phyloP scores from a whole-genome alignment of 2,329 filamentous ascomycete species.

The Grosmannia penicillata region DNA sequence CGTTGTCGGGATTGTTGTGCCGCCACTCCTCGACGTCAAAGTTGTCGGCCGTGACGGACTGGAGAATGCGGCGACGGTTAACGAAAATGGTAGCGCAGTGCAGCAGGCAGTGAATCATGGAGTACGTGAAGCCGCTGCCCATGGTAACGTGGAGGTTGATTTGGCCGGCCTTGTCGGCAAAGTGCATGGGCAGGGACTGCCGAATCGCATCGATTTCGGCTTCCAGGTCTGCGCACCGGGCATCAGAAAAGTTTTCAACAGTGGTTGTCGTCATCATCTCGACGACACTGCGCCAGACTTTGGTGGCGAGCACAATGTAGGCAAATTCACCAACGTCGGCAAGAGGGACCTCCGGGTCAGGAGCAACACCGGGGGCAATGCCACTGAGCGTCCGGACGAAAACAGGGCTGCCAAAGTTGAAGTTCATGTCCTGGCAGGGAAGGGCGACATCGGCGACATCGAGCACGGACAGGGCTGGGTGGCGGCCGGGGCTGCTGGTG shows the following conservation, averaged over 20 bases:
- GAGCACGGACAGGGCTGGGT: conserved; percentile 37
- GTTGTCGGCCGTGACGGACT: conserved; percentile 36
- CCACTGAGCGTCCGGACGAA: conserved; percentile 40
- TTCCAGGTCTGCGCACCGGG: conserved; percentile 34
- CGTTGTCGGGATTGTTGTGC: conserved; percentile 27
- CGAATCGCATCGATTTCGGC: conserved; percentile 40
- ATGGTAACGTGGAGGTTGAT: conserved; percentile 49
- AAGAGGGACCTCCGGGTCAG: conserved; percentile 22
- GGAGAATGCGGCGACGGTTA: conserved; percentile 42
- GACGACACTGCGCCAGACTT: conserved; percentile 47
- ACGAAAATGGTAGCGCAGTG: conserved; percentile 48
- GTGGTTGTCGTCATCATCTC: conserved; percentile 43
- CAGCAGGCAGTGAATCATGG: conserved; percentile 46
- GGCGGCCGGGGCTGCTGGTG: conserved; percentile 45
- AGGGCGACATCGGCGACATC: conserved; percentile 41
- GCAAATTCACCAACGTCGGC: conserved; percentile 46
- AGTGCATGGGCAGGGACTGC: conserved; percentile 40
- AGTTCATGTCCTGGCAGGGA: conserved; percentile 47
- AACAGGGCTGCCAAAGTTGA: conserved; percentile 45
- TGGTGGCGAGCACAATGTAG: conserved; percentile 44
- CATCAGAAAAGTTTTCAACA: conserved; percentile 36
- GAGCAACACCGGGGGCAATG: conserved; percentile 21
- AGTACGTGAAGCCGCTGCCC: conserved; percentile 47
- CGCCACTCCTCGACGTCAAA: conserved; percentile 41
- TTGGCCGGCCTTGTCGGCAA: conserved; percentile 45